These are phyloP conservation scores for Mycena vitilis DNA, from an alignment of 768 basidiomycete species.

Conservation along the genomic window DNA sequence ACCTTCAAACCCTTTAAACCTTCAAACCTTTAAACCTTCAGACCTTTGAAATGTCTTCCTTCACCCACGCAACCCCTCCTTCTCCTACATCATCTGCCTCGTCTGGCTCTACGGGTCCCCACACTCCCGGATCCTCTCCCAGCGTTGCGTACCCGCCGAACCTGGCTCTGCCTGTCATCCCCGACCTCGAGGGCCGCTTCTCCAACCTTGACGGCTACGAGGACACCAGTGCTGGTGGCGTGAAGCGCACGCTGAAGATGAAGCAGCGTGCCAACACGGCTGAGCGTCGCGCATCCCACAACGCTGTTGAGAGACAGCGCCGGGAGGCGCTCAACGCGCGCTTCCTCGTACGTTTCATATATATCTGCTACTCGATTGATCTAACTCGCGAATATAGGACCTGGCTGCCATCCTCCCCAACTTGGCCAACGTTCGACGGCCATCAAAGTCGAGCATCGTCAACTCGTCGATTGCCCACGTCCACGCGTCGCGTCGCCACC, in stretches of 20 bases:
- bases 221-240: constrained; percentile 31
- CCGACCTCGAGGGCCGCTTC: constrained; percentile 33
- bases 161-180: constrained; percentile 33
- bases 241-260: constrained; percentile 36
- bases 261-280: constrained; percentile 74
- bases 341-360: constrained; percentile 57
- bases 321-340: constrained; percentile 80
- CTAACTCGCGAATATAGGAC: constrained; percentile 56
- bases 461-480: constrained; percentile 80
- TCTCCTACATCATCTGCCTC: constrained; percentile 40
- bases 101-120: constrained; percentile 29
- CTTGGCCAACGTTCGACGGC: constrained; percentile 74
- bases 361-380: not conserved
- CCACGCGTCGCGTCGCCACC: constrained; percentile 69
- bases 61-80: constrained; percentile 31
- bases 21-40: no score
- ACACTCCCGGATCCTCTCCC: constrained; percentile 27
- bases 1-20: constrained; percentile 13
- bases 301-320: constrained; percentile 81
- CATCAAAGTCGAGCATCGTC: constrained; percentile 83
- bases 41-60: constrained; percentile 31
- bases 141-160: constrained; percentile 27
- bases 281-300: constrained; percentile 82
- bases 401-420: constrained; percentile 79
- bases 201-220: constrained; percentile 34